Conservation (phyloP, 2,329 filamentous ascomycete genomes). For the Canariomyces notabilis region DNA sequence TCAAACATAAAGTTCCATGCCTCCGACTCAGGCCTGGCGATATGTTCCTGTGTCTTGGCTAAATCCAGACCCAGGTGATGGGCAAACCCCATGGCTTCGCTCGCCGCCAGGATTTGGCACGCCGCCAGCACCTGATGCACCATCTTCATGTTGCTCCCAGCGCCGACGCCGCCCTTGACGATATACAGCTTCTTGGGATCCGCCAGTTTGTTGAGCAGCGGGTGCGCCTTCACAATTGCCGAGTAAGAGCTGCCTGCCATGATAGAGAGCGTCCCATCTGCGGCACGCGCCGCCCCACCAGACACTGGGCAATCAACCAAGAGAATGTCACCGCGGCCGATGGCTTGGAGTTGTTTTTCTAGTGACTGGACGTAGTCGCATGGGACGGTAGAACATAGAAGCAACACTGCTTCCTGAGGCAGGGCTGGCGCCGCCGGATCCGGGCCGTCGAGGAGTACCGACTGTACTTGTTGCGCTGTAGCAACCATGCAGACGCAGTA, state of each 20-base stretch:
- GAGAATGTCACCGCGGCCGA: constrained; percentile 56
- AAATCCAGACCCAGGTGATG: constrained; percentile 49
- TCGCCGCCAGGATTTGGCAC: constrained; percentile 56
- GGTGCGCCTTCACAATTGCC: constrained; percentile 52
- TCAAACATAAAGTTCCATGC: constrained; percentile 60
- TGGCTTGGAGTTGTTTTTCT: constrained; percentile 48
- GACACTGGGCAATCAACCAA: constrained; percentile 71
- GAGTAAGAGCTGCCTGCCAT: constrained; percentile 61
- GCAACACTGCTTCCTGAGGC: constrained; percentile 53
- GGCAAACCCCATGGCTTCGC: constrained; percentile 58
- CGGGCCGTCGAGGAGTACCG: constrained; percentile 57
- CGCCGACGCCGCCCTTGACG: constrained; percentile 55
- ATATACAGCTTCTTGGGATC: constrained; percentile 57
- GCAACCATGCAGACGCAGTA: constrained; percentile 73
- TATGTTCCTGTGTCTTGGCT: constrained; percentile 36
- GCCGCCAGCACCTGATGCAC: constrained; percentile 59
- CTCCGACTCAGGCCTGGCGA: constrained; percentile 41
- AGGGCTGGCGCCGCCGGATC: constrained; percentile 46
- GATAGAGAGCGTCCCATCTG: constrained; percentile 68
- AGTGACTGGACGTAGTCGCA: constrained; percentile 61
- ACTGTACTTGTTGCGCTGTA: constrained; percentile 62
- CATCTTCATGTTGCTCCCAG: constrained; percentile 58
- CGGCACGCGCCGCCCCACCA: constrained; percentile 63
- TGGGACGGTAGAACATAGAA: constrained; percentile 67
- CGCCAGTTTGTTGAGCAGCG: constrained; percentile 60